Base-by-base conservation (phyloP, 306 rosid genomes). In the Sphenostylis stenocarpa region DNA sequence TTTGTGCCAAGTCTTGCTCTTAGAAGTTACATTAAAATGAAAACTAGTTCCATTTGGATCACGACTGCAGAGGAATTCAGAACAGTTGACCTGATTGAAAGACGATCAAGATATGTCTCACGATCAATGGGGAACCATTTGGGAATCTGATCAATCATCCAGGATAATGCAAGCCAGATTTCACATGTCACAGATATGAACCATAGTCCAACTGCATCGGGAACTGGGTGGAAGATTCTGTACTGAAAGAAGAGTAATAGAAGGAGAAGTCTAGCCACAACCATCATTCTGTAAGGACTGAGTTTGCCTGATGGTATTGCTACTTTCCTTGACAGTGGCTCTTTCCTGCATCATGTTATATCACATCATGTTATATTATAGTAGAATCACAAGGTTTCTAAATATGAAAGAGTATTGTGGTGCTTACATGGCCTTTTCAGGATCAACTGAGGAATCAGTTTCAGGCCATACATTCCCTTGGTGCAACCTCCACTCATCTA, bases 101-200 rank as follows among this genome's bases (percentile, higher is more conserved):
- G 99, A 26, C 99, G 93, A 57, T 92, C 99, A 14, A 95, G 94
- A 74, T 95, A 95, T 44, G 99, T 92, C 85, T 95, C 96, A 0
- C 99, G 97, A 70, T 90, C 95, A 39, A 92, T 95, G 55, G 99
- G 99, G 72, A 84, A 92, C 99, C 99, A 95, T 87, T 90, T 95
- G 7, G 99, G 97, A 74, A 95, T 67, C 86, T 95, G 99, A 88
- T 95, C 99, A 77, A 92, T 84, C 19, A 95, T 79, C 99, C 99
- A 95, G 63, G 99, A 95, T 39, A 90, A 26, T 41, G 96, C 91
- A 72, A 95, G 91, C 99, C 99, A 95, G 57, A 95, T 84, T 81
- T 95, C 99, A 79, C 99, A 90, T 21, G 84, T 73, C 28, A 95
- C 92, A 19, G 99, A 92, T 49, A 88, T 84, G 69, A 95, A 82